Base-by-base conservation (phyloP, 2,329 filamentous ascomycete genomes). In the Colletotrichum sp. region DNA sequence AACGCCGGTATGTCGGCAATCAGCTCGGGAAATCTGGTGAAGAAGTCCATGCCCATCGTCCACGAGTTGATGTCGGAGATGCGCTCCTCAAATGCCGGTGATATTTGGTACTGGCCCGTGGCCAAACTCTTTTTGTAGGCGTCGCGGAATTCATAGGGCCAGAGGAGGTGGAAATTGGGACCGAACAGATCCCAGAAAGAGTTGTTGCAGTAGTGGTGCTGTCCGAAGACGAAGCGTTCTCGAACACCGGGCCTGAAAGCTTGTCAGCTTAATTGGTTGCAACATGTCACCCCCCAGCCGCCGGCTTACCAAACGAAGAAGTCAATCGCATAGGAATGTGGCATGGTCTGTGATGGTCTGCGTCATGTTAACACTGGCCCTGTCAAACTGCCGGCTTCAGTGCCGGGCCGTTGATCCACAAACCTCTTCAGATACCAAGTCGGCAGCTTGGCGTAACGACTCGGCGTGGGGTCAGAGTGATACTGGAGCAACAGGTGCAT, bases 121-220 rank as follows among this genome's bases (percentile, higher is more conserved):
- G 77, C 76, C 5, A 73, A 18, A 31, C 78, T 79, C 29, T 75
- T 75, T n/a, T 76, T 71, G 13, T 80, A 81, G 11, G 78, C 75
- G 13, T 81, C 79, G 18, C 77, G 69, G 33, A 81, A 80, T 1
- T 71, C 70, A 6, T 76, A 78, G 2, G 77, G 75, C 80, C 80
- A 81, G 9, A 76, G 69, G 2, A 81, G 62, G 9, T 75, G 79
- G 5, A 81, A 29, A 33, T 74, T 77, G 1, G 70, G 29, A 2
- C 72, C 68, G 15, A 81, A 78, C 1, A 80, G 70, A 2, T 79
- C 75, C 79, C 80, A 81, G 66, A 81, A 81, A 2, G 73, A 34
- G 65, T 81, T 81, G 18, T 72, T 76, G 33, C 80, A 81, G 69
- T 81, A 81, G 21, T 75, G 76, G n/a, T 81, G 80, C 13, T 81